phyloP scores from a whole-genome alignment of 2,329 filamentous ascomycete genomes.

The Mycogone perniciosa region DNA sequence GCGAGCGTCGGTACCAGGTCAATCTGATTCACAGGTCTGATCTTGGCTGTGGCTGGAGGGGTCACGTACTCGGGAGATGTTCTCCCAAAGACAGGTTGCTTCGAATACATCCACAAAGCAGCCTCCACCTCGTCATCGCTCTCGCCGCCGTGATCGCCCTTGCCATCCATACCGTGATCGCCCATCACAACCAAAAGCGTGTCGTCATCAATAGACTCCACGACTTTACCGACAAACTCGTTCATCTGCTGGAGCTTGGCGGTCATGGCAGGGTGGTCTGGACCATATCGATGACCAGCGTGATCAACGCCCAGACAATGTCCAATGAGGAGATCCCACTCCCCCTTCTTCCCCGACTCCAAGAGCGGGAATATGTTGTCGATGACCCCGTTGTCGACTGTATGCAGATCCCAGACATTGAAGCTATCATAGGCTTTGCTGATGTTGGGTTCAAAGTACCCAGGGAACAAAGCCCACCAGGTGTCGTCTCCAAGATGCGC shows the following conservation, averaged over 20 bases:
- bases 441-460: conserved; percentile 82
- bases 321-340: conserved; percentile 93
- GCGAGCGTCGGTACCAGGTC: conserved; percentile 91
- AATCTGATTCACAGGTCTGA: conserved; percentile 74
- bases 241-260: conserved; percentile 92
- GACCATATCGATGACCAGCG: conserved; percentile 92
- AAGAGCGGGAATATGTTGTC: conserved; percentile 86
- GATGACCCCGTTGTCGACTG: conserved; percentile 89
- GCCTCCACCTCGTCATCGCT: conserved; percentile 94
- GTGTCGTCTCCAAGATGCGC: conserved; percentile 98
- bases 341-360: conserved; percentile 52
- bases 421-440: conserved; percentile 92
- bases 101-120: conserved; percentile 97
- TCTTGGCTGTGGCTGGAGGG: conserved; percentile 67
- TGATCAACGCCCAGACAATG: conserved; percentile 96
- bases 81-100: conserved; percentile 75
- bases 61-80: conserved; percentile 52
- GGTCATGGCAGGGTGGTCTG: conserved; percentile 85
- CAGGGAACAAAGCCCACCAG: conserved; percentile 89
- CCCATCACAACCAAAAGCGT: conserved; percentile 94
- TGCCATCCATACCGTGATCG: conserved; percentile 97
- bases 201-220: conserved; percentile 67
- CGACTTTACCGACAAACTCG: conserved; percentile 64
- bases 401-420: conserved; percentile 97
- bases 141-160: conserved; percentile 97